Percentiles rank a stretch among this genome's conserved stretches.
These are phyloP conservation scores for Ascochyta koolunga DNA, from an alignment of 2,329 filamentous ascomycete genomes.

Conservation along the genomic window DNA sequence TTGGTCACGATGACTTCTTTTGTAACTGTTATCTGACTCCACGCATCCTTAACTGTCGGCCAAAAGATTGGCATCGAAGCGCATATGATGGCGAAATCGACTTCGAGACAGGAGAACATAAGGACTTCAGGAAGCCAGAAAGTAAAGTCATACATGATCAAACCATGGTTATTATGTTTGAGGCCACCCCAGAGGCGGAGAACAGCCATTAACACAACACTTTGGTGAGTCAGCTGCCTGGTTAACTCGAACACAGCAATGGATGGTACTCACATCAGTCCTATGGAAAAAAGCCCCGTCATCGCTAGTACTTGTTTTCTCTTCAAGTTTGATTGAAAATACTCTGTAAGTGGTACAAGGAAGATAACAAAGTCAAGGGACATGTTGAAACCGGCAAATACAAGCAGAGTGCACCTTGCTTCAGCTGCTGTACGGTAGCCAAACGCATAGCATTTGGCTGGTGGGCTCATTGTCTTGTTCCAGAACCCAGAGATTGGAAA, in stretches of 20 bases:
- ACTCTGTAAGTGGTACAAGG: constrained; percentile 34
- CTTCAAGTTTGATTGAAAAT: constrained; percentile 27
- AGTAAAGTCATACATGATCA: constrained; percentile 35
- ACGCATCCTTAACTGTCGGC: constrained; percentile 35
- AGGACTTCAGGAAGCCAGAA: constrained; percentile 37
- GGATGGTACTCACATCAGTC: constrained; percentile 6
- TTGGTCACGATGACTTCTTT: constrained; percentile 40
- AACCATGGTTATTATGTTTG: constrained; percentile 18
- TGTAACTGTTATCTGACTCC: constrained; percentile 41
- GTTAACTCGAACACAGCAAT: background rate
- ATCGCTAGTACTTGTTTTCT: constrained; percentile 36
- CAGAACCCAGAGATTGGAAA: constrained; percentile 32
- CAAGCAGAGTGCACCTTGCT: constrained; percentile 26
- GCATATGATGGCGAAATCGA: constrained; percentile 45
- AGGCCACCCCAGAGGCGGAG: constrained; percentile 38
- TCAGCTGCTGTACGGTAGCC: constrained; percentile 21
- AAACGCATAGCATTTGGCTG: constrained; percentile 36
- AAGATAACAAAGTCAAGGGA: constrained; percentile 38
- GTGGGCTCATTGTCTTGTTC: constrained; percentile 15
- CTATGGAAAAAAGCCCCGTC: constrained; percentile 17
- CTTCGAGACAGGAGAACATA: constrained; percentile 40
- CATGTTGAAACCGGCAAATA: constrained; percentile 40
- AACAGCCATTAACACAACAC: constrained; percentile 37
- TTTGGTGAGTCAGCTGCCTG: constrained; percentile 14
- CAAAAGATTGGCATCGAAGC: constrained; percentile 48